phyloP scores from a whole-genome alignment of 2,329 filamentous ascomycete genomes.

The Ceratocystis variospora region DNA sequence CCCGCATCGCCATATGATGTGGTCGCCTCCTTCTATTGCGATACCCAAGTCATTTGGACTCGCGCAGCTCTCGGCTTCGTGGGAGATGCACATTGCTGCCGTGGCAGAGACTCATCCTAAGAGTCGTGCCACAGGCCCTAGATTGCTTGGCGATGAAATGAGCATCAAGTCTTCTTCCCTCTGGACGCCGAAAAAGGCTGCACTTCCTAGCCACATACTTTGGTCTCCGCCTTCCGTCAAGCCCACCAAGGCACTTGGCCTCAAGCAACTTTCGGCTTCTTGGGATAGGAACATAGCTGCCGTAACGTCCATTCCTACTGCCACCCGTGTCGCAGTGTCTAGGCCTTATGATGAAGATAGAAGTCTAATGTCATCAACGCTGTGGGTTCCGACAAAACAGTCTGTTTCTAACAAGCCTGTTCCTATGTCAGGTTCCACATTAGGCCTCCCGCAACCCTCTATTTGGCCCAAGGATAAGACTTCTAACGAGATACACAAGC shows the following conservation, averaged over 20 bases:
- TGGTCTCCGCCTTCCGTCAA: slow-evolving; percentile 9
- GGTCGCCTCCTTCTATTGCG: background rate
- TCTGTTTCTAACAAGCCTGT: background rate
- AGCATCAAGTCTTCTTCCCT: slow-evolving; percentile 23
- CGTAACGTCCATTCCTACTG: background rate
- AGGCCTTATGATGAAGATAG: slow-evolving; percentile 7
- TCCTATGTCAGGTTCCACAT: background rate
- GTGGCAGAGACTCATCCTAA: background rate
- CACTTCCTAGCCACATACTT: background rate
- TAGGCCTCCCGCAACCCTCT: slow-evolving; percentile 27
- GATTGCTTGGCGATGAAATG: background rate
- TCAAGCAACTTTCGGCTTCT: slow-evolving; percentile 12
- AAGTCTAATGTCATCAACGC: slow-evolving; percentile 7
- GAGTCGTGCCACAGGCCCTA: background rate
- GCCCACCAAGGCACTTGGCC: slow-evolving; percentile 3
- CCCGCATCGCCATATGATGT: background rate
- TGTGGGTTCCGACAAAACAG: slow-evolving; percentile 12
- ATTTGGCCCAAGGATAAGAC: slow-evolving; percentile 20
- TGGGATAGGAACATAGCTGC: slow-evolving; percentile 18
- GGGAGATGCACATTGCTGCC: slow-evolving; percentile 13
- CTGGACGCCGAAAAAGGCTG: slow-evolving; percentile 12
- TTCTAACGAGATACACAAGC: slow-evolving; percentile 5
- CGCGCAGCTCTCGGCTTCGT: slow-evolving; percentile 5
- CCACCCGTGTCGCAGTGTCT: background rate
- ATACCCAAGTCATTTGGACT: slow-evolving; percentile 9